Evolutionary conservation across 2,329 filamentous ascomycete species (phyloP).

Genomic region (Pseudocercospora pini-densiflorae): DNA sequence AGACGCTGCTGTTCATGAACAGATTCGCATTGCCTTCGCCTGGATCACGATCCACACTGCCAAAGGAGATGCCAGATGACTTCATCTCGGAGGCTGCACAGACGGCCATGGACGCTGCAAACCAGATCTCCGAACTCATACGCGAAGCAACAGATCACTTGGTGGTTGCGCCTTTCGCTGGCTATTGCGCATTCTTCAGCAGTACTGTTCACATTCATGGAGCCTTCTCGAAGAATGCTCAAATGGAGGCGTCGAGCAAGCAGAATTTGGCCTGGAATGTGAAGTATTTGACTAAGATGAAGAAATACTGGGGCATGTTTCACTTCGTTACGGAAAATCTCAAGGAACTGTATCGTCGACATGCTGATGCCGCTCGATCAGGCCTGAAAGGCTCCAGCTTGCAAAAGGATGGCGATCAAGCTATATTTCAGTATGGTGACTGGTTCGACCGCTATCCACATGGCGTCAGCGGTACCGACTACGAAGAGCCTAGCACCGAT

Average conservation of each 20-base stretch:
- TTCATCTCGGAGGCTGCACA: slow-evolving; percentile 78
- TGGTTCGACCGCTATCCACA: slow-evolving; percentile 97
- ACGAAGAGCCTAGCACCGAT: slow-evolving; percentile 69
- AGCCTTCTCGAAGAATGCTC: slow-evolving; percentile 81
- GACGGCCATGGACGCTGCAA: slow-evolving; percentile 81
- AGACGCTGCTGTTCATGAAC: slow-evolving; percentile 88
- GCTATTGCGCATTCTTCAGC: slow-evolving; percentile 91
- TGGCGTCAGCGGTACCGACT: slow-evolving; percentile 83
- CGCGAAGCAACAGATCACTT: slow-evolving; percentile 79
- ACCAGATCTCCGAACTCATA: slow-evolving; percentile 82
- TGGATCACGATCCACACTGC: slow-evolving; percentile 58
- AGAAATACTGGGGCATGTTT: slow-evolving; percentile 98
- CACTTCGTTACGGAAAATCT: slow-evolving; percentile 95
- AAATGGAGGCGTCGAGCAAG: slow-evolving; percentile 77
- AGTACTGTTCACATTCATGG: slow-evolving; percentile 94
- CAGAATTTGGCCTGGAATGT: slow-evolving; percentile 85
- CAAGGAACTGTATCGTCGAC: slow-evolving; percentile 83
- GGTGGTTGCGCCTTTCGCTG: slow-evolving; percentile 88
- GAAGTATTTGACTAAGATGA: slow-evolving; percentile 91
- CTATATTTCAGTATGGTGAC: slow-evolving; percentile 92
- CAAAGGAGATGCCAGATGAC: slow-evolving; percentile 72
- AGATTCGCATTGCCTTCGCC: slow-evolving; percentile 78
- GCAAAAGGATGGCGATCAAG: slow-evolving; percentile 53
- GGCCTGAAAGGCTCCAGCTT: slow-evolving; percentile 58
- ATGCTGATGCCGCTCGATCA: slow-evolving; percentile 74